Conservation (phyloP, 208 protist species). For the Chromosphaera perkinsii region DNA sequence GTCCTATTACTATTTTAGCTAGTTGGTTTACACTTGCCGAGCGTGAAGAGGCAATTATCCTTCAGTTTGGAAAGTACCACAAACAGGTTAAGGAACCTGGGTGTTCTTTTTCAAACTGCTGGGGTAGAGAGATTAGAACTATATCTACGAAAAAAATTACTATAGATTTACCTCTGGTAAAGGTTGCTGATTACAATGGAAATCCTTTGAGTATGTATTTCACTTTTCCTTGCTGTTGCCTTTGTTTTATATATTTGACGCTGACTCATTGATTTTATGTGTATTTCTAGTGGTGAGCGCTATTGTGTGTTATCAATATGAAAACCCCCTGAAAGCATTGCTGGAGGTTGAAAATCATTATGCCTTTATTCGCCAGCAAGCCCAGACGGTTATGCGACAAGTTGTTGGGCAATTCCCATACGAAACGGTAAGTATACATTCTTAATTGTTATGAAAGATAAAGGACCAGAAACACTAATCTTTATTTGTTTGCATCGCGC, state of each 20-base stretch:
- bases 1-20: not conserved
- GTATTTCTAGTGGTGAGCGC: too few relatives aligned
- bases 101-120: not conserved
- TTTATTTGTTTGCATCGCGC: not conserved
- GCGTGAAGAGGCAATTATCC: not conserved
- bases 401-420: not conserved
- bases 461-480: too few relatives aligned
- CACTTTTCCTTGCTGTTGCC: too few relatives aligned
- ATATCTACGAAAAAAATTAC: constrained; percentile 2
- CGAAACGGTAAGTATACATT: not conserved
- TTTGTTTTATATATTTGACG: too few relatives aligned
- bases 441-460: not conserved
- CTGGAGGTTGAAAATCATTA: constrained; percentile 1
- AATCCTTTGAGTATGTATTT: not conserved
- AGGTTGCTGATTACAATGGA: constrained; percentile 3
- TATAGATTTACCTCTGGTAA: not conserved
- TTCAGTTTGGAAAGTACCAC: constrained; percentile 7
- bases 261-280: too few relatives aligned
- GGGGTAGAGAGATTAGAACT: not conserved
- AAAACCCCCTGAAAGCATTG: not conserved
- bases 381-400: not conserved
- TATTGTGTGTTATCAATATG: not conserved
- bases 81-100: constrained; percentile 5
- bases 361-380: not conserved
- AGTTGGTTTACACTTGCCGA: constrained; percentile 3